Conservation (phyloP, 2,329 filamentous ascomycete genomes). For the Exutisphaerella laricina region DNA sequence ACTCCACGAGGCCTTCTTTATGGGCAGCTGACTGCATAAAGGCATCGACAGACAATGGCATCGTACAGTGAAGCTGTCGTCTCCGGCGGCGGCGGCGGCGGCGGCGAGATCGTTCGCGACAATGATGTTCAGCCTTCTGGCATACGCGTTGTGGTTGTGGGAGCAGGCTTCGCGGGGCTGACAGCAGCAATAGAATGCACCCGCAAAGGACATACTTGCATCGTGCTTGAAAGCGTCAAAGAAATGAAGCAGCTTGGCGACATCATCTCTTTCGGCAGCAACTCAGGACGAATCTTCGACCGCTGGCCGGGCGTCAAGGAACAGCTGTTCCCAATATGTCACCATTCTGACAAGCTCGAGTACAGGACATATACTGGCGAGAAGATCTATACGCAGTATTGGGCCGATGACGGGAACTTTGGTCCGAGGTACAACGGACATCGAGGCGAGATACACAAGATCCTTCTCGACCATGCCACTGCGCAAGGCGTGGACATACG, state of each 20-base stretch:
- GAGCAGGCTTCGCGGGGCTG: slow-evolving; percentile 56
- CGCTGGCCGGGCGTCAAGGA: slow-evolving; percentile 47
- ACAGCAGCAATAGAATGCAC: slow-evolving; percentile 59
- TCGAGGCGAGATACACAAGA: slow-evolving; percentile 33
- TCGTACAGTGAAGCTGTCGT: too few relatives aligned
- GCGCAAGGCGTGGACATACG: slow-evolving; percentile 32
- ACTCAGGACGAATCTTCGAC: slow-evolving; percentile 56
- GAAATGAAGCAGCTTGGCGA: slow-evolving; percentile 55
- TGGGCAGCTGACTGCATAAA: too few relatives aligned
- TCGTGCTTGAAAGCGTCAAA: slow-evolving; percentile 54
- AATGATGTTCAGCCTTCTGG: slow-evolving; percentile 34
- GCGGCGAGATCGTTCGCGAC: too few relatives aligned
- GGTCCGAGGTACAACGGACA: slow-evolving; percentile 33
- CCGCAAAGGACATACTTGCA: slow-evolving; percentile 55
- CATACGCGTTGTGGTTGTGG: slow-evolving; percentile 50
- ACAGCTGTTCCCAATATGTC: slow-evolving; percentile 31
- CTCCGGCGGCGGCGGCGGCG: too few relatives aligned
- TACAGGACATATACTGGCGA: slow-evolving; percentile 31
- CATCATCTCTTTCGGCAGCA: slow-evolving; percentile 58
- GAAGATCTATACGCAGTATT: slow-evolving; percentile 30
- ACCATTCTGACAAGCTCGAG: slow-evolving; percentile 27
- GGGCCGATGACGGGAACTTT: slow-evolving; percentile 31
- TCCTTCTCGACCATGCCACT: slow-evolving; percentile 31
- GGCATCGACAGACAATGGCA: too few relatives aligned
- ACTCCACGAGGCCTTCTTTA: too few relatives aligned